phyloP scores from a whole-genome alignment of 176 grass and related monocot species.

The Oryza meyeriana region DNA sequence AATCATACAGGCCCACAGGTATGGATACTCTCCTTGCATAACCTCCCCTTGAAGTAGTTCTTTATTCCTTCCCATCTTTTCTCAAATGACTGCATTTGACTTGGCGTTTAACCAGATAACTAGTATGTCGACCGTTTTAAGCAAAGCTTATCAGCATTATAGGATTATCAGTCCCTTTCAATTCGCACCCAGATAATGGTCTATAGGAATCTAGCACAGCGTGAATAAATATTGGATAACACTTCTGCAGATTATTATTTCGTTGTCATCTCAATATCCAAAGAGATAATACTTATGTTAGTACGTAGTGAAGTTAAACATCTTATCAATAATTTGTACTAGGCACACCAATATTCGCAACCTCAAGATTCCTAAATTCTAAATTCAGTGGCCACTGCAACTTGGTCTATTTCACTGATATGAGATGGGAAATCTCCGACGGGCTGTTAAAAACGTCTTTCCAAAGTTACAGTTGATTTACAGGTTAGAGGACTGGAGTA shows the following conservation, averaged over 20 bases:
- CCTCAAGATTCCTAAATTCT: background rate
- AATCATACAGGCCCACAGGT: background rate
- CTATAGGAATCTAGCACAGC: background rate
- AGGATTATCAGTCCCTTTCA: slow-evolving; percentile 12
- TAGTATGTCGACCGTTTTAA: background rate
- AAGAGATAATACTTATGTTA: background rate
- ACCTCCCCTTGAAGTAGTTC: background rate
- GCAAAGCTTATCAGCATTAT: slow-evolving; percentile 13
- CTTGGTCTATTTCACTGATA: background rate
- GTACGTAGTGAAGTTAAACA: background rate
- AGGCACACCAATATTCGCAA: background rate
- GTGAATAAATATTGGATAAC: background rate
- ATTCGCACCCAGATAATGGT: slow-evolving; percentile 24
- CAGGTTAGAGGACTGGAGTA: background rate
- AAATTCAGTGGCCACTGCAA: background rate
- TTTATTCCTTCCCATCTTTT: slow-evolving; percentile 23
- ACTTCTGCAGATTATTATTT: background rate
- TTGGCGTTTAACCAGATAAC: slow-evolving; percentile 19
- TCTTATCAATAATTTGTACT: background rate
- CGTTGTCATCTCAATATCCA: background rate
- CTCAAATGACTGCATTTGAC: background rate
- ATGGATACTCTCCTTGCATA: background rate
- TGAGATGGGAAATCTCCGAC: background rate
- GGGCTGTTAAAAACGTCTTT: background rate
- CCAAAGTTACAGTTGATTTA: no score